Conservation (phyloP, 2,329 filamentous ascomycete species). For the Nemania sp. region DNA sequence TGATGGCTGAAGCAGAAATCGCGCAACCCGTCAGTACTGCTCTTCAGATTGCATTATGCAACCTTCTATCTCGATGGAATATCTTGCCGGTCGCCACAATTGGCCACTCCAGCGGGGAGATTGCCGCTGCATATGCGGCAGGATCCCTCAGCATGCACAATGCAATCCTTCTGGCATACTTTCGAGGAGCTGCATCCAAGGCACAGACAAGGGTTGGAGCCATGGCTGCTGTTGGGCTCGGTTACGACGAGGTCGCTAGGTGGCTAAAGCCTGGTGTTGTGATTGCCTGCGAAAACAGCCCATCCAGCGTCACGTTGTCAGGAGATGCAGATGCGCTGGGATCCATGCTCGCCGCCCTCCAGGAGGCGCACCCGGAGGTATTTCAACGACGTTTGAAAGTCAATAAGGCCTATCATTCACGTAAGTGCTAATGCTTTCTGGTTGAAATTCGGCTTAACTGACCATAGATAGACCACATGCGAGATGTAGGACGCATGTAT, state of each 20-base stretch:
- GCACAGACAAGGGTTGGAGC: conserved; percentile 29
- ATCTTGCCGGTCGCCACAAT: background rate
- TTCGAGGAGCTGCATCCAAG: conserved; percentile 43
- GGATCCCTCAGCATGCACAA: conserved; percentile 41
- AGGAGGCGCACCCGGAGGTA: conserved; percentile 35
- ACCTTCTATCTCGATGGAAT: background rate
- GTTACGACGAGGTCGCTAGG: conserved; percentile 34
- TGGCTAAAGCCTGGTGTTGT: conserved; percentile 36
- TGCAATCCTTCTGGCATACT: conserved; percentile 46
- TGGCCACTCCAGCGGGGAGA: conserved; percentile 12
- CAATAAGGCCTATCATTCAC: conserved; percentile 49
- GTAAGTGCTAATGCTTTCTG: conserved; percentile 1
- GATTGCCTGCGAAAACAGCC: conserved; percentile 40
- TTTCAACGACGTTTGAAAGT: conserved; percentile 42
- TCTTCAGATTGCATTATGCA: background rate
- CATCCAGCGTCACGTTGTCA: conserved; percentile 38
- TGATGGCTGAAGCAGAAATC: conserved; percentile 7
- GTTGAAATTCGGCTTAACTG: background rate
- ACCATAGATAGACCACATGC: conserved; percentile 28
- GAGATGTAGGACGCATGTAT: conserved; percentile 26
- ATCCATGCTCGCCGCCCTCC: conserved; percentile 35
- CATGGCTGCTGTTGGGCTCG: conserved; percentile 48
- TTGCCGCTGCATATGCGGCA: conserved; percentile 9
- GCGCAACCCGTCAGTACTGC: conserved; percentile 4
- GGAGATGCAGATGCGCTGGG: conserved; percentile 31